Conservation (phyloP, 768 basidiomycete species). For the Udeniomyces megalosporus region DNA sequence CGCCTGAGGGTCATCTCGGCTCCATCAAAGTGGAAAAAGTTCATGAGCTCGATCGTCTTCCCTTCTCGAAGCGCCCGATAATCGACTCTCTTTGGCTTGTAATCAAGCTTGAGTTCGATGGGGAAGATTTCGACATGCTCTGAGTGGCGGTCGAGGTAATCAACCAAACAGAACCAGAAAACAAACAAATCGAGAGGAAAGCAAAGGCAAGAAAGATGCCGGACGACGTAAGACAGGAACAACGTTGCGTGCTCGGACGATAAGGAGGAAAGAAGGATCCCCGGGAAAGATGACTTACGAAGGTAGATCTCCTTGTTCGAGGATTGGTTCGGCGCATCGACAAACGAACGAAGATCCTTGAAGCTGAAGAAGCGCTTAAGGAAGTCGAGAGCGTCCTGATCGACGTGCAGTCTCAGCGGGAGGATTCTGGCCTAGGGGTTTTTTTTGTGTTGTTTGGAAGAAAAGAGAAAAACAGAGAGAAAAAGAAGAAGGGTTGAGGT, state of each 20-base stretch:
- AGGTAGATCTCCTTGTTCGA: slow-evolving; percentile 45
- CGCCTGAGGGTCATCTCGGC: slow-evolving; percentile 95
- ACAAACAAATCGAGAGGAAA: not conserved
- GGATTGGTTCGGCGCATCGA: not conserved
- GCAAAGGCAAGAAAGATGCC: not conserved
- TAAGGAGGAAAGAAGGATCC: too few relatives aligned
- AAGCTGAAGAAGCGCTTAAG: slow-evolving; percentile 92
- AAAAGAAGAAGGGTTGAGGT: too few relatives aligned
- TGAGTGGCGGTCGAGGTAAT: too few relatives aligned
- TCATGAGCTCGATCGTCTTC: slow-evolving; percentile 91
- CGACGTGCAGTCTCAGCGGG: slow-evolving; percentile 80
- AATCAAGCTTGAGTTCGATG: slow-evolving; percentile 87
- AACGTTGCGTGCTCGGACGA: too few relatives aligned
- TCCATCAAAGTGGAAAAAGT: slow-evolving; percentile 99
- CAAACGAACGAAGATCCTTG: slow-evolving; percentile 28
- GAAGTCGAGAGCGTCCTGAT: slow-evolving; percentile 97
- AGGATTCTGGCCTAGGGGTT: slow-evolving; percentile 69
- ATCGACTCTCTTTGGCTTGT: slow-evolving; percentile 93
- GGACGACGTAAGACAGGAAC: too few relatives aligned
- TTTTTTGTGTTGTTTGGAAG: too few relatives aligned
- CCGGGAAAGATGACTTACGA: slow-evolving; percentile 43
- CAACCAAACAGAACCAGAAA: not conserved
- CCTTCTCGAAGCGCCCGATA: slow-evolving; percentile 80
- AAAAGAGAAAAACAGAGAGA: too few relatives aligned
- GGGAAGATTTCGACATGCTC: slow-evolving; percentile 92